These are phyloP conservation scores for Trichoderma aggressivum DNA, from an alignment of 2,329 filamentous ascomycete genomes.

Conservation along the genomic window DNA sequence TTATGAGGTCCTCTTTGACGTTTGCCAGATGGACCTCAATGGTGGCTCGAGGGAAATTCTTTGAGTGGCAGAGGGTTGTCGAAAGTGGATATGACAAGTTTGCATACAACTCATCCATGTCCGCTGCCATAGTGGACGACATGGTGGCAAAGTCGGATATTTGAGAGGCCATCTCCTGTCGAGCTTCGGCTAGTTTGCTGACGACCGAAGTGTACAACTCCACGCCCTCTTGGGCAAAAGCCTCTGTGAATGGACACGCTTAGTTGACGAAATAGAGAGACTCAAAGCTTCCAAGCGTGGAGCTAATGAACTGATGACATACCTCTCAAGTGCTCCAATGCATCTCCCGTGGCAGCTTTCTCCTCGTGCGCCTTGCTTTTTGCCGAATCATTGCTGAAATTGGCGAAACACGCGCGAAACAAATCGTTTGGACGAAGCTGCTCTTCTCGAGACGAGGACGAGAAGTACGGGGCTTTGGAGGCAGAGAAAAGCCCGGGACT, in stretches of 20 bases:
- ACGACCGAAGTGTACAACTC: slow-evolving; percentile 24
- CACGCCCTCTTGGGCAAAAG: slow-evolving; percentile 26
- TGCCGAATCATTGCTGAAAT: neutral
- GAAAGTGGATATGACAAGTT: slow-evolving; percentile 34
- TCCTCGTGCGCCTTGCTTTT: neutral
- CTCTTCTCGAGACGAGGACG: neutral
- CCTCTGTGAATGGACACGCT: slow-evolving; percentile 19
- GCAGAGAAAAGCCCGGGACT: slow-evolving; percentile 22
- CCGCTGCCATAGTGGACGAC: slow-evolving; percentile 20
- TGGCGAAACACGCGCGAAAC: slow-evolving; percentile 26
- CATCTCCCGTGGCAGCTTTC: neutral
- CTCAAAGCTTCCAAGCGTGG: neutral
- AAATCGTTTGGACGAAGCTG: slow-evolving; percentile 18
- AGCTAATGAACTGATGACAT: neutral
- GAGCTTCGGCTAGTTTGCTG: slow-evolving; percentile 24
- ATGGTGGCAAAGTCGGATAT: slow-evolving; percentile 24
- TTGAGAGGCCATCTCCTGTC: slow-evolving; percentile 24
- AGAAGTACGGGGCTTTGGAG: neutral
- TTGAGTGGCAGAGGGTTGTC: slow-evolving; percentile 31
- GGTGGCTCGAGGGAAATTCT: slow-evolving; percentile 25
- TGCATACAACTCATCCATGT: slow-evolving; percentile 28
- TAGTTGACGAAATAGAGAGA: neutral
- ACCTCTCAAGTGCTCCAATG: slow-evolving; percentile 25
- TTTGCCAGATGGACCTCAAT: slow-evolving; percentile 27
- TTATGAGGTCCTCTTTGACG: slow-evolving; percentile 24